Evolutionary conservation across 306 rosid genomes (phyloP).

Genomic region (Coriaria nepalensis): DNA sequence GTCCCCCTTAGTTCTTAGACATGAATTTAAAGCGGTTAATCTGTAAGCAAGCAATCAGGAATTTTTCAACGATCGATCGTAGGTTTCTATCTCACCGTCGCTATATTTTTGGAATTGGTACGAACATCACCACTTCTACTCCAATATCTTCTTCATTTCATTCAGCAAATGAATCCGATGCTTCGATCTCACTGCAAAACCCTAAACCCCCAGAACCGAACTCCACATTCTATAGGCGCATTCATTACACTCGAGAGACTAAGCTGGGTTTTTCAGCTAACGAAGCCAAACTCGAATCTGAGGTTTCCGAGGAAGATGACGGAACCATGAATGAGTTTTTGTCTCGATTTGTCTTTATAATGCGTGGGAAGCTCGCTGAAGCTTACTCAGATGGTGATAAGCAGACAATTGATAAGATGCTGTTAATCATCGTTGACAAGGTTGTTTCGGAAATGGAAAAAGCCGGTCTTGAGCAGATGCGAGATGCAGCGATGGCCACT

Average conservation of each 20-base stretch:
- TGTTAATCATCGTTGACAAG: constrained; percentile 38
- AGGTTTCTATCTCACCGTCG: constrained; percentile 4
- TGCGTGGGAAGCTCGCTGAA: constrained; percentile 45
- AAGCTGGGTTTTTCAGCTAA: constrained; percentile 12
- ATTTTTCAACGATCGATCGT: constrained; percentile 21
- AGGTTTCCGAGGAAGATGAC: constrained; percentile 24
- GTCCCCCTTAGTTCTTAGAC: too few relatives aligned
- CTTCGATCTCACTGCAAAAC: constrained; percentile 11
- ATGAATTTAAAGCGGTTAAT: constrained; percentile 41
- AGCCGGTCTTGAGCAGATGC: constrained; percentile 23
- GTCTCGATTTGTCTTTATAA: constrained; percentile 66
- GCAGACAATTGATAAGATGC: constrained; percentile 49
- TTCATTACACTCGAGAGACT: constrained; percentile 23
- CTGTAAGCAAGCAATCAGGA: constrained; percentile 21
- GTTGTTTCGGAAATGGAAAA: constrained; percentile 57
- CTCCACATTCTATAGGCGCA: constrained; percentile 7
- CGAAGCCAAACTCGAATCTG: constrained; percentile 7
- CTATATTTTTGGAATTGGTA: not conserved
- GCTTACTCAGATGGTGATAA: constrained; percentile 38
- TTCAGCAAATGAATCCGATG: not conserved
- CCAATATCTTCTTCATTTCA: constrained; percentile 12
- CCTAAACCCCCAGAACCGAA: constrained; percentile 5
- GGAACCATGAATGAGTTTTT: constrained; percentile 52
- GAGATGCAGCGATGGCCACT: constrained; percentile 7
- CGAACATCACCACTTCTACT: constrained; percentile 9